Evolutionary conservation across 176 grass and related monocot genomes (phyloP), one percentile per base, ranked within the genome.

Genomic region (Aegilops longissima): DNA sequence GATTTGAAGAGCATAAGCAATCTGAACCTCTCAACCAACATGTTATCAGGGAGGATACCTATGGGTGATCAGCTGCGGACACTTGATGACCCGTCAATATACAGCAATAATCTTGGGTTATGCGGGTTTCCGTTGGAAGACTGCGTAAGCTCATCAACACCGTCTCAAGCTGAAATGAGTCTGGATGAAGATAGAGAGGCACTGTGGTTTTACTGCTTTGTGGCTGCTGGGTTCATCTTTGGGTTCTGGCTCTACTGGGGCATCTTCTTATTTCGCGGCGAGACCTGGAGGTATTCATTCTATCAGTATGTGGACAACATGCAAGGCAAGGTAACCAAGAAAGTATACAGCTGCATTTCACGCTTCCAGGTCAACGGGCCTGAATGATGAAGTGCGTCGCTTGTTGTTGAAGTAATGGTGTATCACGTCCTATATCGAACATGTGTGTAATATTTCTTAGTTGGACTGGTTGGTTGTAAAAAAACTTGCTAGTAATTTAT

Each of bases 141-240:
- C 54, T 58, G 18, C 0, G 6, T 8, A 58, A 58, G 0, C 54
- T 58, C 54, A 0, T 58, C 54, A 0, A 58, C 18, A 58, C 17
- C 16, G 0, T 8, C 54, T 2, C 54, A 21, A 21, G 3, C 2
- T 0, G 18, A 58, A 58, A 0, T 0, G 2, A 8, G 54, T 2
- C 18, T 0, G 54, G 54, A 0, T 58, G 54, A 58, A 58, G 54
- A 58, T 21, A 58, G 54, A 58, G 54, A 58, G 6, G 0, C 54
- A 21, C 0, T 58, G 54, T 58, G 54, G 54, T 21, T 58, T 0
- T 58, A 21, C 1, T 58, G 54, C 54, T 58, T 58, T 1, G 54
- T 58, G 54, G 54, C 18, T 58, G 52, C 17, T 56, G 52, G 52
- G 17, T 56, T 56, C 0, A 56, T 56, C 17, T 56, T 0, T 56